A percentile compares a stretch with the other conserved stretches of the same genome.
Evolutionary conservation across 2,329 filamentous ascomycete species (phyloP).

Genomic region (Scopulariopsis brevicaulis): DNA sequence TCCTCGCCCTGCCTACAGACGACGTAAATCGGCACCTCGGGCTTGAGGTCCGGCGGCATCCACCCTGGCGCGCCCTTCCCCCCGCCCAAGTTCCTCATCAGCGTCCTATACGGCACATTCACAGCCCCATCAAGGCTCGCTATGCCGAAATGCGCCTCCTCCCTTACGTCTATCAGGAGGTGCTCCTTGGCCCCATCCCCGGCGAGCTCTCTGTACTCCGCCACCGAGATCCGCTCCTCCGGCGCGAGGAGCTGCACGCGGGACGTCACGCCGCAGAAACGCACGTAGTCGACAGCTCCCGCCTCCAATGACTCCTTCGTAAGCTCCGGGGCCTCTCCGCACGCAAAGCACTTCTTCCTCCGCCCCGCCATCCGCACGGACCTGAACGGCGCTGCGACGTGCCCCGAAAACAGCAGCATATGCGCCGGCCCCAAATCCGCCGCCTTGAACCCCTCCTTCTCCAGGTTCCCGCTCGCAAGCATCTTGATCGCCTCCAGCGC

Average conservation of each 20-base stretch:
- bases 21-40: conserved; percentile 50
- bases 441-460: conserved; percentile 2
- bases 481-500: conserved; percentile 82
- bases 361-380: conserved; percentile 62
- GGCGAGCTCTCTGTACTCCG: conserved; percentile 33
- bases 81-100: conserved; percentile 30
- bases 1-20: conserved; percentile 70
- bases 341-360: conserved; percentile 64
- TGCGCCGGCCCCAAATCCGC: conserved; percentile 8
- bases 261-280: conserved; percentile 63
- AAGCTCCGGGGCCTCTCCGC: conserved; percentile 51
- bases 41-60: conserved; percentile 24
- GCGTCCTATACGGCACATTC: conserved; percentile 50
- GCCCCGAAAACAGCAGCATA: conserved; percentile 37
- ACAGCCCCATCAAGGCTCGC: conserved; percentile 65
- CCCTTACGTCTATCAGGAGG: conserved; percentile 70
- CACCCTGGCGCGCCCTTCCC: conserved; percentile 14
- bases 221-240: conserved; percentile 56
- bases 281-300: conserved; percentile 68
- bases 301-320: conserved; percentile 49
- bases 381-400: conserved; percentile 45
- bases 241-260: conserved; percentile 45
- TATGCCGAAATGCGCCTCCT: conserved; percentile 74
- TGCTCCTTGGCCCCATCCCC: conserved; percentile 19
- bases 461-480: conserved; percentile 34